A percentile compares a stretch with the other conserved stretches of the same genome.
Conservation (phyloP, 1,284 basidiomycete species). For the Apiotrichum siamense region DNA sequence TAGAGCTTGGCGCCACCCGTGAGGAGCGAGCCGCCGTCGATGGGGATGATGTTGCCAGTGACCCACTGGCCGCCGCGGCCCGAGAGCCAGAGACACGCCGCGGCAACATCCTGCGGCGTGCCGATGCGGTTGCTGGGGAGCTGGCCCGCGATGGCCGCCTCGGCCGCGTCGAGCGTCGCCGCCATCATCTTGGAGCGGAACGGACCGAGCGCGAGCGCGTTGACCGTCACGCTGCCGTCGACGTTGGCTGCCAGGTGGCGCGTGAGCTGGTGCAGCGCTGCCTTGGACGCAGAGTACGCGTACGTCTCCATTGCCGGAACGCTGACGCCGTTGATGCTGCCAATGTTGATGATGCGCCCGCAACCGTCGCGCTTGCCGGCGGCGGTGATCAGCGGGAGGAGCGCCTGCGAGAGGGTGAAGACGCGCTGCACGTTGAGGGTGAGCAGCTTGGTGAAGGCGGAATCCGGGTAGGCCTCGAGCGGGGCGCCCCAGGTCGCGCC, state of each 20-base stretch:
- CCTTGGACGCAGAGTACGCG: conserved; percentile 63
- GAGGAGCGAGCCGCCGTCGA: conserved; percentile 57
- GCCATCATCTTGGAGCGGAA: conserved; percentile 55
- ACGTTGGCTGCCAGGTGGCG: conserved; percentile 58
- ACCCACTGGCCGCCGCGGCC: conserved; percentile 59
- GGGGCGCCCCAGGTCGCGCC: conserved; percentile 60
- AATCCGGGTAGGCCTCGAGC: conserved; percentile 56
- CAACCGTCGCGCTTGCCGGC: conserved; percentile 52
- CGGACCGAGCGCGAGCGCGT: conserved; percentile 61
- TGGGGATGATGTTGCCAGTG: conserved; percentile 58
- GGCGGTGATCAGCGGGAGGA: conserved; percentile 57
- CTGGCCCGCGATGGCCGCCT: conserved; percentile 50
- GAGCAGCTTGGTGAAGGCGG: conserved; percentile 49
- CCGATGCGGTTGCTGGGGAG: conserved; percentile 59
- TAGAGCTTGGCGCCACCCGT: conserved; percentile 24
- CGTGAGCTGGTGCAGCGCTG: conserved; percentile 52
- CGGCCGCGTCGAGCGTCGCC: conserved; percentile 53
- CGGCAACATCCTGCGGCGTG: conserved; percentile 59
- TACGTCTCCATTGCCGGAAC: conserved; percentile 60
- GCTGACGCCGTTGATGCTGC: conserved; percentile 57
- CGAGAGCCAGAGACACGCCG: conserved; percentile 58
- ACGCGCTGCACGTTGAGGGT: conserved; percentile 64
- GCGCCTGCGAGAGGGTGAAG: conserved; percentile 63
- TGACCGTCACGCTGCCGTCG: conserved; percentile 61
- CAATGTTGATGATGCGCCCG: conserved; percentile 61